Percentiles rank a stretch among this genome's conserved stretches.
These are phyloP conservation scores for Aureobasidium namibiae DNA, from an alignment of 2,329 filamentous ascomycete species.

Conservation along the genomic window DNA sequence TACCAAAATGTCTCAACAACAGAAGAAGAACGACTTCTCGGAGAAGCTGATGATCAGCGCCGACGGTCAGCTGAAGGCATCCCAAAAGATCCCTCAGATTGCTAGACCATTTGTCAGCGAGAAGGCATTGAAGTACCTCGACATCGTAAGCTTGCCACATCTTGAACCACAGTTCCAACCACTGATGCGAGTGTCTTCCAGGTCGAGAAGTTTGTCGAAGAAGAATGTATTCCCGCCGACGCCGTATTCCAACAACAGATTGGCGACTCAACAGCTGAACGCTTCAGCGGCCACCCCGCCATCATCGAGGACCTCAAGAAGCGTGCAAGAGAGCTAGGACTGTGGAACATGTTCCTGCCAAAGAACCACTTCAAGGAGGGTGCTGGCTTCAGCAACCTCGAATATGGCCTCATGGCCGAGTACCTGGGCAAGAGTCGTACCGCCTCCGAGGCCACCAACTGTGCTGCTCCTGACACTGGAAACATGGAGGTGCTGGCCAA, in stretches of 20 bases:
- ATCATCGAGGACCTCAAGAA: slow-evolving; percentile 85
- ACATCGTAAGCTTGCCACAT: slow-evolving; percentile 46
- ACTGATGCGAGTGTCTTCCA: slow-evolving; percentile 21
- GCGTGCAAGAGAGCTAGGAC: slow-evolving; percentile 70
- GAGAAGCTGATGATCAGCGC: slow-evolving; percentile 24
- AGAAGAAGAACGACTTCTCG: slow-evolving; percentile 27
- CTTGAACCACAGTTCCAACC: fast-evolving
- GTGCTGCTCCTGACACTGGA: slow-evolving; percentile 40
- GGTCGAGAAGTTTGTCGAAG: slow-evolving; percentile 94
- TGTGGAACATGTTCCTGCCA: slow-evolving; percentile 98
- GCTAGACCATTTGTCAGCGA: slow-evolving; percentile 66
- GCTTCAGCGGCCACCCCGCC: slow-evolving; percentile 72
- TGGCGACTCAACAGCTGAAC: slow-evolving; percentile 57
- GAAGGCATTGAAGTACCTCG: slow-evolving; percentile 72
- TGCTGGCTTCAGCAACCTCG: slow-evolving; percentile 87
- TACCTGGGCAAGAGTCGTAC: slow-evolving; percentile 77
- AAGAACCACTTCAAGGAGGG: slow-evolving; percentile 94
- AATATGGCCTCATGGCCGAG: slow-evolving; percentile 97
- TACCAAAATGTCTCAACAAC: slow-evolving; percentile 27
- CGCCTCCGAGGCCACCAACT: slow-evolving; percentile 84
- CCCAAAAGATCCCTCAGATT: slow-evolving; percentile 50
- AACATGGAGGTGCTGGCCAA: slow-evolving; percentile 47
- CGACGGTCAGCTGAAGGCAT: slow-evolving; percentile 35
- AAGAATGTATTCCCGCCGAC: slow-evolving; percentile 74
- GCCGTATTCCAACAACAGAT: slow-evolving; percentile 71